phyloP scores from a whole-genome alignment of 1,139 yeast species.

The Candida glucosophila region DNA sequence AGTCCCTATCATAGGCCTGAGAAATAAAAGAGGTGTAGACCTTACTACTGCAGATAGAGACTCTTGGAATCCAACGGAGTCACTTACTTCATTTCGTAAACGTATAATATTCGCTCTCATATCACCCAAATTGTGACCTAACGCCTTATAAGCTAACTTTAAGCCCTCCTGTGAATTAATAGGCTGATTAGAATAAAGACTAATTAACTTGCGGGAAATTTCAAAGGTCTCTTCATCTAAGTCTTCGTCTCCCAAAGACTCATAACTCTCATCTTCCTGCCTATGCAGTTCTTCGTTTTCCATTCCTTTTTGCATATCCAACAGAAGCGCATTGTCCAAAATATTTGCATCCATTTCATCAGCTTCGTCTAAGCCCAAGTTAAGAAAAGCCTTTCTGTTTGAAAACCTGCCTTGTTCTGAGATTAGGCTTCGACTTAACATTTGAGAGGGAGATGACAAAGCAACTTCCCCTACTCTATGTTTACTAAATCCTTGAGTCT shows the following conservation, averaged over 20 bases:
- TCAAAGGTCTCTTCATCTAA: constrained; percentile 17
- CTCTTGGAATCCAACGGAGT: constrained; percentile 55
- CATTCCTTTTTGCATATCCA: constrained; percentile 12
- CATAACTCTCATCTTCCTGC: constrained; percentile 18
- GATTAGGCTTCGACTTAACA: constrained; percentile 1
- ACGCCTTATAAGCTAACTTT: constrained; percentile 58
- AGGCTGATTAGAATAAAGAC: constrained; percentile 86
- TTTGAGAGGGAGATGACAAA: constrained; percentile 1
- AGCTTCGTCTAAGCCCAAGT: constrained; percentile 18
- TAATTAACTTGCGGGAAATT: constrained; percentile 41
- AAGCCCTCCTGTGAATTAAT: constrained; percentile 62
- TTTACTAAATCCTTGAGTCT: constrained; percentile 2
- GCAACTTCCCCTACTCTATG: constrained; percentile 2
- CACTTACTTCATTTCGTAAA: constrained; percentile 53
- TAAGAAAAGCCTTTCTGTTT: constrained; percentile 15
- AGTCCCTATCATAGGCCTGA: constrained; percentile 86
- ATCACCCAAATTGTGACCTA: constrained; percentile 59
- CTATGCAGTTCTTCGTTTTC: constrained; percentile 12
- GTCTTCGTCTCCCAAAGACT: constrained; percentile 10
- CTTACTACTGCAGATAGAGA: constrained; percentile 62
- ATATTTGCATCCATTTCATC: constrained; percentile 11
- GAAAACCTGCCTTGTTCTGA: constrained; percentile 1
- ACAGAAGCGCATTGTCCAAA: constrained; percentile 7
- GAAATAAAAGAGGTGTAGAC: constrained; percentile 72
- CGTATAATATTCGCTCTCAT: constrained; percentile 59